Base-by-base conservation (phyloP, 225 moss, liverwort and hornwort genomes). In the Physcomitrium patens region DNA sequence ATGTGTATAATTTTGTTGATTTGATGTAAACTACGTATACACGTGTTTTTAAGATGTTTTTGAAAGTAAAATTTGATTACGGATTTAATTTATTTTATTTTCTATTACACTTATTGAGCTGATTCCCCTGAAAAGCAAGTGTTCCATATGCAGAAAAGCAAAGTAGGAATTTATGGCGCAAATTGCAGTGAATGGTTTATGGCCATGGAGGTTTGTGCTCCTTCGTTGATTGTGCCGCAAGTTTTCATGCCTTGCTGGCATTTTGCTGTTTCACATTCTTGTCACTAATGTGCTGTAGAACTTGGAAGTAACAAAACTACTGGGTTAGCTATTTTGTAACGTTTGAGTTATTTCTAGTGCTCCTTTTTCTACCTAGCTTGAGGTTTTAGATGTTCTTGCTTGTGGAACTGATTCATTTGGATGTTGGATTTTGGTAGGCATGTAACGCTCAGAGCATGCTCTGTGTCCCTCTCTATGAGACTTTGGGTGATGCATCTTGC, bases 111-210 rank as follows among this genome's bases (percentile, higher is more conserved):
- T 37, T 37, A 37, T 4, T 4, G 31, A 37, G 31, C 4, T 2
- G 0, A 37, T 37, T 37, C 31, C 31, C 31, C 31, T 37, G 31
- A 37, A 37, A 37, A 37, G 7, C 31, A 37, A 37, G 31, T 37
- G 2, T 37, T 37, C 7, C 31, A 37, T 8, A 7, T 48, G 59
- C 89, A 89, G 90, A 85, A 81, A 80, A 72, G 52, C 0, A 81
- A 85, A 58, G 83, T 79, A 63, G 96, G 96, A 78, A 70, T 96
- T 57, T 96, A 96, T 73, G 96, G 96, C 70, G 85, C 85, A 66
- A 96, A 96, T 81, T 85, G 61, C 64, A 94, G 94, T 15, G 91
- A 94, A 77, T 96, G 96, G 96, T 89, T 96, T 65, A 94, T 61
- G 17, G 89, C 96, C 13, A 96, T 96, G 94, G 94, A 95, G 93